Conservation (phyloP, 371 early-diverging fungal species). For the Actinomortierella ambigua region DNA sequence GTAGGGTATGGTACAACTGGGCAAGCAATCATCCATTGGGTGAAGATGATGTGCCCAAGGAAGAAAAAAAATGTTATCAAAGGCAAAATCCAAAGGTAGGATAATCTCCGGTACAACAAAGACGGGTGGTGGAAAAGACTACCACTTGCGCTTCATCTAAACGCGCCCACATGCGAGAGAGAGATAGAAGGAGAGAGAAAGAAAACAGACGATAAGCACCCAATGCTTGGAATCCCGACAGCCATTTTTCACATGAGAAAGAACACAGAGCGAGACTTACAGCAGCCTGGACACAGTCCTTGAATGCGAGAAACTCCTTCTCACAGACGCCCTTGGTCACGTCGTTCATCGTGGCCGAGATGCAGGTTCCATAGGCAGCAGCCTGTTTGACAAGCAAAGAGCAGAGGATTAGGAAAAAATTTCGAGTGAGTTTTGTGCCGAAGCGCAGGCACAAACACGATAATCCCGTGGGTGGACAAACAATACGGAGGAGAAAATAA, state of each 20-base stretch:
- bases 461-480: not conserved
- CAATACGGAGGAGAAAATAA: not conserved
- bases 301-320: slow-evolving; percentile 64
- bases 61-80: too few species aligned
- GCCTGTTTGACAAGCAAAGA: slow-evolving; percentile 26
- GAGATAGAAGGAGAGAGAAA: not conserved
- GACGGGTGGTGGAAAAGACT: not conserved
- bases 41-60: too few species aligned
- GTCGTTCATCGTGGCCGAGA: slow-evolving; percentile 56
- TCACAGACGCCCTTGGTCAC: slow-evolving; percentile 61
- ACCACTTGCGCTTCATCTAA: slow-evolving; percentile 45
- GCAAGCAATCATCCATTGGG: too few species aligned
- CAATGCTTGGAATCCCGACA: not conserved
- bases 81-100: too few species aligned
- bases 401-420: not conserved
- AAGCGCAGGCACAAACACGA: too few species aligned
- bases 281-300: slow-evolving; percentile 59
- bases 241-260: not conserved
- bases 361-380: slow-evolving; percentile 61
- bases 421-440: too few species aligned
- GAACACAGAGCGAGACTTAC: slow-evolving; percentile 44
- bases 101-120: too few species aligned
- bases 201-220: not conserved
- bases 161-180: too few species aligned
- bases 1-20: too few species aligned